phyloP scores from a whole-genome alignment of 768 basidiomycete species.

The Dictyophora rubrovolvata region DNA sequence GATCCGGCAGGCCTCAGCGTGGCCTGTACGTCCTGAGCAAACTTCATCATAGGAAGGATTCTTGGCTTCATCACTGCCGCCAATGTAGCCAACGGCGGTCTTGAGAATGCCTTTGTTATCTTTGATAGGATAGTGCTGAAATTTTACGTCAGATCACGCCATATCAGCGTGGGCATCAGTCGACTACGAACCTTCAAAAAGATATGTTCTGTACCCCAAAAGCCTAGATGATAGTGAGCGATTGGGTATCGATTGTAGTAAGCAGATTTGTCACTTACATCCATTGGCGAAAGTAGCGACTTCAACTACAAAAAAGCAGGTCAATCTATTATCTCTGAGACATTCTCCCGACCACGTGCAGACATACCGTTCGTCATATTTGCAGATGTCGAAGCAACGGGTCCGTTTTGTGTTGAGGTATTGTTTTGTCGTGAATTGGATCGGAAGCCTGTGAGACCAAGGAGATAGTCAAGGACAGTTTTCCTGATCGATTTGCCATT shows the following conservation, averaged over 20 bases:
- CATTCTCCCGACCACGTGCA: background rate
- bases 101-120: conserved; percentile 66
- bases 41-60: conserved; percentile 67
- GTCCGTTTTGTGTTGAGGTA: background rate
- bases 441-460: background rate
- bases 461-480: background rate
- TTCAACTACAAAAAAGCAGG: conserved; percentile 1
- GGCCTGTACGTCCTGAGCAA: conserved; percentile 70
- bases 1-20: conserved; percentile 82
- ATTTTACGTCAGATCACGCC: background rate
- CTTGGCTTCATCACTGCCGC: conserved; percentile 43
- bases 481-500: background rate
- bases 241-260: background rate
- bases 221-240: conserved; percentile 19
- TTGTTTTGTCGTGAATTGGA: background rate
- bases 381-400: background rate
- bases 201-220: conserved; percentile 84
- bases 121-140: conserved; percentile 49
- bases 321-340: too few species aligned
- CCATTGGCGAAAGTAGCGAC: conserved; percentile 33
- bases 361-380: conserved; percentile 3
- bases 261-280: conserved; percentile 23
- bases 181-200: conserved; percentile 42
- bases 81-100: conserved; percentile 73
- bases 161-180: background rate